Percentiles rank a stretch among this genome's conserved stretches.
These are phyloP conservation scores for Trichocladium uniseriatum DNA, from an alignment of 495 filamentous ascomycete species.

Conservation along the genomic window DNA sequence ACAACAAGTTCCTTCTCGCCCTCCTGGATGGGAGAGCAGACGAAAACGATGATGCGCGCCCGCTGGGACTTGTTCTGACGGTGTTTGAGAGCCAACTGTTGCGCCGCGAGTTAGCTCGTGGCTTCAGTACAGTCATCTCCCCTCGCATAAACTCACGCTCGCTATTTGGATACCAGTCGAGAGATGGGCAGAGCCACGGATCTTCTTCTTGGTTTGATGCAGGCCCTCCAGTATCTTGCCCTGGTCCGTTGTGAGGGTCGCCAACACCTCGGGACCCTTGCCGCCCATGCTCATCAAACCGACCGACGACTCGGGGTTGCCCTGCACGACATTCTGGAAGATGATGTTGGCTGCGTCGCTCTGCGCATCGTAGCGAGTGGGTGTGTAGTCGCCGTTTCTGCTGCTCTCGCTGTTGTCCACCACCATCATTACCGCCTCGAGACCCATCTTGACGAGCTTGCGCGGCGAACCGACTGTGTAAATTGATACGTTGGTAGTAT, in stretches of 20 bases:
- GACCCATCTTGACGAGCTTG: slow-evolving; percentile 41
- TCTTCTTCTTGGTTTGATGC: slow-evolving; percentile 94
- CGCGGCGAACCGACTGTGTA: not conserved
- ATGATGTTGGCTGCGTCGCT: slow-evolving; percentile 88
- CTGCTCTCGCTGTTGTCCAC: slow-evolving; percentile 98
- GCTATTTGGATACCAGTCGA: slow-evolving; percentile 92
- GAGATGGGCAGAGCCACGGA: slow-evolving; percentile 75
- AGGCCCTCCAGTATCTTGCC: slow-evolving; percentile 91
- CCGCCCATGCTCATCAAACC: slow-evolving; percentile 99
- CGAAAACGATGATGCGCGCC: slow-evolving; percentile 92
- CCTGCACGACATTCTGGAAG: slow-evolving; percentile 86
- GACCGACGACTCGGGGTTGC: slow-evolving; percentile 92
- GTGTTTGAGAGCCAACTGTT: slow-evolving; percentile 91
- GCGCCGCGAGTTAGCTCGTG: not conserved
- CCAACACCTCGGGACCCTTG: slow-evolving; percentile 90
- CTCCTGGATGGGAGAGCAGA: slow-evolving; percentile 83
- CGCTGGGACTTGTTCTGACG: slow-evolving; percentile 92
- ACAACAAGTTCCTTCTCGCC: slow-evolving; percentile 80
- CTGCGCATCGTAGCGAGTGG: slow-evolving; percentile 92
- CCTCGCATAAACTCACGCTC: slow-evolving; percentile 56
- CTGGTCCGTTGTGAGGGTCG: slow-evolving; percentile 89
- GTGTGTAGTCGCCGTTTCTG: slow-evolving; percentile 92
- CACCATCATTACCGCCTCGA: slow-evolving; percentile 58
- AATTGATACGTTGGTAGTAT: not conserved
- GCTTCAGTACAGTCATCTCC: not conserved